Conservation (phyloP, 495 filamentous ascomycete species). For the Tuber calosporum region DNA sequence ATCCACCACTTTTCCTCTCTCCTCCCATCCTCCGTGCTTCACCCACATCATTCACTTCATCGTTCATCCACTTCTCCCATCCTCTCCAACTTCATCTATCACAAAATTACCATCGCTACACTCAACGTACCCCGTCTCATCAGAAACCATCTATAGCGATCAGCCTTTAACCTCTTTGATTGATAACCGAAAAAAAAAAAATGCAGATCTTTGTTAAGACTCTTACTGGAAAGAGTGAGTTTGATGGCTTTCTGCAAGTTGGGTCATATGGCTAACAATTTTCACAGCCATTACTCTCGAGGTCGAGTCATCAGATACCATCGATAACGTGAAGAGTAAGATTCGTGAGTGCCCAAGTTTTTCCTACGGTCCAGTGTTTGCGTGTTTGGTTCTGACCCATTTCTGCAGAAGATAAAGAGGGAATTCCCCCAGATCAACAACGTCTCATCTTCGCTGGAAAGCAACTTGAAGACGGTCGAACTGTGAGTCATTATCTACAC, state of each 20-base stretch:
- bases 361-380: neutral
- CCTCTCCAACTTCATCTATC: slow-evolving; percentile 13
- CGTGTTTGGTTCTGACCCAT: neutral
- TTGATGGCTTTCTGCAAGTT: slow-evolving; percentile 10
- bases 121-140: slow-evolving; percentile 6
- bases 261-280: slow-evolving; percentile 16
- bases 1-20: slow-evolving; percentile 34
- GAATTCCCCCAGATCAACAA: slow-evolving; percentile 83
- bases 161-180: neutral
- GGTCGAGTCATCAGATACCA: slow-evolving; percentile 96
- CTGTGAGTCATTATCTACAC: slow-evolving; percentile 34
- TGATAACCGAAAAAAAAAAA: slow-evolving; percentile 48
- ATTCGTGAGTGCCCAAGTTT: slow-evolving; percentile 50
- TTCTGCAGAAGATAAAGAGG: slow-evolving; percentile 67
- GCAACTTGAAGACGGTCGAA: slow-evolving; percentile 79
- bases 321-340: slow-evolving; percentile 97
- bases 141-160: slow-evolving; percentile 12
- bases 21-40: slow-evolving; percentile 22
- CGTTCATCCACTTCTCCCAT: slow-evolving; percentile 16
- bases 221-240: slow-evolving; percentile 44
- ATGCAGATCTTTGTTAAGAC: slow-evolving; percentile 99
- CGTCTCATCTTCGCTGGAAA: slow-evolving; percentile 87
- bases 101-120: slow-evolving; percentile 10
- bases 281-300: slow-evolving; percentile 81
- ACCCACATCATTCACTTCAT: slow-evolving; percentile 15